A percentile compares a stretch with the other conserved stretches of the same genome.
phyloP scores from a whole-genome alignment of 1,139 yeast genomes.

The Groenewaldozyma sp. region DNA sequence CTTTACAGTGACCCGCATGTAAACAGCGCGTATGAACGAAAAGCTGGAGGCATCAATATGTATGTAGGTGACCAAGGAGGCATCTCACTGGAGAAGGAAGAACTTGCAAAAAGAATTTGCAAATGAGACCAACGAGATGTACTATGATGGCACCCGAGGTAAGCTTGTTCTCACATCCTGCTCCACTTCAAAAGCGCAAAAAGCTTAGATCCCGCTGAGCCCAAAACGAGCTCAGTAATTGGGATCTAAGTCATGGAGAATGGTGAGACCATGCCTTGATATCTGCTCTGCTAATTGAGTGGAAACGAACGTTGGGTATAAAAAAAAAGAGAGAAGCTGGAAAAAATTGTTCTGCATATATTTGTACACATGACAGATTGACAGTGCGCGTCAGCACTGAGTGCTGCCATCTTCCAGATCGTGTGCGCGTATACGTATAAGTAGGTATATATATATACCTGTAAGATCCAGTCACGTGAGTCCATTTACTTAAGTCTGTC shows the following conservation, averaged over 20 bases:
- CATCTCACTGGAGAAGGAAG: background rate
- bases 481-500: no score
- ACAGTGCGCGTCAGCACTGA: no score
- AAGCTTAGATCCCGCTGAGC: background rate
- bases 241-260: background rate
- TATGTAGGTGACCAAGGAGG: background rate
- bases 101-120: background rate
- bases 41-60: background rate
- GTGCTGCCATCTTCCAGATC: no score
- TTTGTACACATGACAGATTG: no score
- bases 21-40: no score
- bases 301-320: background rate
- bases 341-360: background rate
- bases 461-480: no score
- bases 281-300: background rate
- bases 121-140: background rate
- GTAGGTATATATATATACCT: no score
- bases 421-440: no score
- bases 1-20: no score
- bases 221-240: background rate
- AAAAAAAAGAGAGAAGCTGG: no score
- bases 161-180: background rate
- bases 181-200: background rate
- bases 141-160: slow-evolving; percentile 1
- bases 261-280: background rate